Percentiles rank a stretch among this genome's conserved stretches.
Evolutionary conservation across 441 rosid genomes (phyloP).

Genomic region (Pelargonium fulgidum): DNA sequence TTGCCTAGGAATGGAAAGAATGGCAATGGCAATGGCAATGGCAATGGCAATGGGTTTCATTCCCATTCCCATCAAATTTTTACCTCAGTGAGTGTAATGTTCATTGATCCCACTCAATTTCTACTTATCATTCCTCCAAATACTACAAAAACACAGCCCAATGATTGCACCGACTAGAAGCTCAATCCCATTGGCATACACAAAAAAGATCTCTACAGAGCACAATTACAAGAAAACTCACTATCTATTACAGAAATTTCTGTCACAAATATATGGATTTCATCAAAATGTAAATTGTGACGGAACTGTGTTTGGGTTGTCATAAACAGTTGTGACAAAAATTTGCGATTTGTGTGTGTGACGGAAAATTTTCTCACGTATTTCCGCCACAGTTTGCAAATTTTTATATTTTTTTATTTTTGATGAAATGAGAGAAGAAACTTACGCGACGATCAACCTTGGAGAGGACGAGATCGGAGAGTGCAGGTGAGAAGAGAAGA

Average conservation of each 20-base stretch:
- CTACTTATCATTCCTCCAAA: not conserved
- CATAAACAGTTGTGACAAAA: too few species aligned
- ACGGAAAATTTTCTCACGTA: too few species aligned
- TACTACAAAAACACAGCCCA: not conserved
- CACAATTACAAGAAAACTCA: too few species aligned
- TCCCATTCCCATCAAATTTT: not conserved
- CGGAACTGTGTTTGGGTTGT: too few species aligned
- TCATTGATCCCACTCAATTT: not conserved
- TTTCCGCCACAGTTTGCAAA: not conserved
- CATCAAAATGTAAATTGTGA: too few species aligned
- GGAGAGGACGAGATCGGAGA: constrained; percentile 77
- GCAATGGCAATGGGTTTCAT: too few species aligned
- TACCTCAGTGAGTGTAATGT: not conserved
- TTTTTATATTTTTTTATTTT: too few species aligned
- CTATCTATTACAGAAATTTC: too few species aligned
- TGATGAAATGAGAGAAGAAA: not conserved
- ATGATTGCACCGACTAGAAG: not conserved
- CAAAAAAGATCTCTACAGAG: not conserved
- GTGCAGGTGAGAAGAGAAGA: constrained; percentile 43
- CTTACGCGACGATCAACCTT: constrained; percentile 91
- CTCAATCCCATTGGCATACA: not conserved
- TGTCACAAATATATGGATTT: too few species aligned
- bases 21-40: too few species aligned
- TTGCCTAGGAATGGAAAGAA: too few species aligned
- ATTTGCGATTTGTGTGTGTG: too few species aligned